Conservation (phyloP, 2,329 filamentous ascomycete genomes). For the Aspergillus amoenus region DNA sequence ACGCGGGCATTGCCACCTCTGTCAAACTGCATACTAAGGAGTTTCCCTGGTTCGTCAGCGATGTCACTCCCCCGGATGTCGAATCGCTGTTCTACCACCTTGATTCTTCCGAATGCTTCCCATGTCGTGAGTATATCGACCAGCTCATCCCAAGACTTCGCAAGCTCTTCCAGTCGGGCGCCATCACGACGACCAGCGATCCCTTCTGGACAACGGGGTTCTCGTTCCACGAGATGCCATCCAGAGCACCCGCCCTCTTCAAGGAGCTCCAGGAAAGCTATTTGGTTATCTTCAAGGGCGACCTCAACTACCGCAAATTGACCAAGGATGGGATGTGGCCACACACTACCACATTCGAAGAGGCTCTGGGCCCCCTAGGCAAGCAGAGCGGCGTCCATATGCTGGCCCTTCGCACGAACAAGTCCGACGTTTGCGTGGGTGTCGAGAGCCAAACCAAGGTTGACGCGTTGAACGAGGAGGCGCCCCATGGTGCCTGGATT, state of each 20-base stretch:
- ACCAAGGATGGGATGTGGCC: neutral
- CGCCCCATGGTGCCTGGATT: too few species aligned
- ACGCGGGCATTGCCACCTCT: neutral
- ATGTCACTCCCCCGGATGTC: neutral
- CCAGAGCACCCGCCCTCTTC: neutral
- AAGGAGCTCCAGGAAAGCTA: neutral
- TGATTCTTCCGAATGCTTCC: too few species aligned
- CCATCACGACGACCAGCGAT: too few species aligned
- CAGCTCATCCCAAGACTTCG: too few species aligned
- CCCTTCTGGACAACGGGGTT: neutral
- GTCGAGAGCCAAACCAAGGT: too few species aligned
- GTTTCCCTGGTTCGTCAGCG: neutral
- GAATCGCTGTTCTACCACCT: too few species aligned
- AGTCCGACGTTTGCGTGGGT: neutral
- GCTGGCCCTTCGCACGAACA: neutral
- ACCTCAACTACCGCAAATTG: neutral
- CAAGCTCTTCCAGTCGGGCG: too few species aligned
- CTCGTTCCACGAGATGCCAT: neutral
- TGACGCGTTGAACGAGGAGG: too few species aligned
- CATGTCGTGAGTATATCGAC: too few species aligned
- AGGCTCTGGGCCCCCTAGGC: neutral
- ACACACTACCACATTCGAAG: neutral
- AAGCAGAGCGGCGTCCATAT: neutral
- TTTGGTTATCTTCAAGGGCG: neutral
- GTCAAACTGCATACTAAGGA: neutral